phyloP scores from a whole-genome alignment of 805 yeast genomes.

The Candida lessepsii region DNA sequence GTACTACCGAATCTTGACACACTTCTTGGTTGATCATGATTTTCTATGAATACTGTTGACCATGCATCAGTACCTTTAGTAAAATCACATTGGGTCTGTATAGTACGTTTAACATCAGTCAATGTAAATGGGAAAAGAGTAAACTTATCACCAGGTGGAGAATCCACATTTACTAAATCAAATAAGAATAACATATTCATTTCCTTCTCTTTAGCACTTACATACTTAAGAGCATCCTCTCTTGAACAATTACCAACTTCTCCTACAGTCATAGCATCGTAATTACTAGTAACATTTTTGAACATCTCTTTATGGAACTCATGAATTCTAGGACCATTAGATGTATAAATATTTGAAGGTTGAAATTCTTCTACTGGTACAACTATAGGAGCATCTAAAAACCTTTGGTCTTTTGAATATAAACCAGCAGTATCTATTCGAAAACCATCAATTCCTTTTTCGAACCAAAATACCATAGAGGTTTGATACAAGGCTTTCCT shows the following conservation, averaged over 20 bases:
- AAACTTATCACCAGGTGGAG: constrained; percentile 34
- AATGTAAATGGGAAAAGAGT: constrained; percentile 32
- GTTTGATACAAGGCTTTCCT: constrained; percentile 42
- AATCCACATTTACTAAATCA: constrained; percentile 39
- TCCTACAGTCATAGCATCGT: constrained; percentile 58
- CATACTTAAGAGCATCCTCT: constrained; percentile 44
- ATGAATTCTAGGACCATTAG: constrained; percentile 56
- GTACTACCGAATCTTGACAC: constrained; percentile 51
- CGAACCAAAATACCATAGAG: constrained; percentile 53
- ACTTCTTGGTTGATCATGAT: constrained; percentile 59
- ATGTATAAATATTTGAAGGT: constrained; percentile 31
- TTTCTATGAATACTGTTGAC: constrained; percentile 55
- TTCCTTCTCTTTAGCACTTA: constrained; percentile 36
- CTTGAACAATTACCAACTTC: constrained; percentile 48
- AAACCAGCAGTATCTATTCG: constrained; percentile 56
- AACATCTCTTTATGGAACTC: constrained; percentile 56
- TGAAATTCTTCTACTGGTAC: constrained; percentile 43
- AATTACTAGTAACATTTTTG: constrained; percentile 39
- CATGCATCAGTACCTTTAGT: constrained; percentile 55
- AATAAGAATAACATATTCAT: constrained; percentile 39
- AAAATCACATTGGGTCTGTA: constrained; percentile 34
- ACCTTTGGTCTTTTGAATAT: constrained; percentile 47
- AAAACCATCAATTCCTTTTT: constrained; percentile 58
- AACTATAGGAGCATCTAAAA: constrained; percentile 49
- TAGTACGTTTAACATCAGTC: constrained; percentile 42